Conservation (phyloP, 2,329 filamentous ascomycete species). For the Calonectria naviculata region DNA sequence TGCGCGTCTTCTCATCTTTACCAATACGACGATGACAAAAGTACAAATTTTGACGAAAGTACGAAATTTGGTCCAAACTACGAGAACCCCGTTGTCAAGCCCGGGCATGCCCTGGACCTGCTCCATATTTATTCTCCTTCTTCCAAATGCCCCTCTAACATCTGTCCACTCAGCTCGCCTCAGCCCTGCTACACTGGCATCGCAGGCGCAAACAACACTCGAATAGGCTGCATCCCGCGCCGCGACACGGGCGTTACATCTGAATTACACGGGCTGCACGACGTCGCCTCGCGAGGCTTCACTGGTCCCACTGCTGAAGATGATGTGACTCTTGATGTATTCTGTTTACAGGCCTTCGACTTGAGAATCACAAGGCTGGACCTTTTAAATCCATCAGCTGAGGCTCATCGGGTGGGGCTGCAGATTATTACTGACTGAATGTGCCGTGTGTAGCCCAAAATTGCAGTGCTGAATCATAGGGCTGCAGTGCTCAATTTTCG, state of each 20-base stretch:
- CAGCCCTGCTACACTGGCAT: neutral
- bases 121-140: neutral
- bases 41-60: no score
- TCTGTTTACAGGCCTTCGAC: neutral
- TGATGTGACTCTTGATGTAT: neutral
- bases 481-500: no score
- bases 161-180: neutral
- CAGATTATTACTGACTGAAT: no score
- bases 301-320: constrained; percentile 25
- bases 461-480: no score
- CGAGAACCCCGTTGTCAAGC: neutral
- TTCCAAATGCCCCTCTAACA: neutral
- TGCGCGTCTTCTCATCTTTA: neutral
- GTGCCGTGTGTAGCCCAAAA: no score
- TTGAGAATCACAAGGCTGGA: neutral
- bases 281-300: constrained; percentile 23
- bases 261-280: constrained; percentile 28
- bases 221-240: constrained; percentile 21
- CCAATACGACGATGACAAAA: neutral
- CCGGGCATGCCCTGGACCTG: no score
- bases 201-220: neutral
- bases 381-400: no score
- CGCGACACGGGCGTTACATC: constrained; percentile 33
- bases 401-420: no score
- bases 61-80: neutral